Conservation (phyloP, 441 rosid genomes). For the Theobroma grandiflorum region DNA sequence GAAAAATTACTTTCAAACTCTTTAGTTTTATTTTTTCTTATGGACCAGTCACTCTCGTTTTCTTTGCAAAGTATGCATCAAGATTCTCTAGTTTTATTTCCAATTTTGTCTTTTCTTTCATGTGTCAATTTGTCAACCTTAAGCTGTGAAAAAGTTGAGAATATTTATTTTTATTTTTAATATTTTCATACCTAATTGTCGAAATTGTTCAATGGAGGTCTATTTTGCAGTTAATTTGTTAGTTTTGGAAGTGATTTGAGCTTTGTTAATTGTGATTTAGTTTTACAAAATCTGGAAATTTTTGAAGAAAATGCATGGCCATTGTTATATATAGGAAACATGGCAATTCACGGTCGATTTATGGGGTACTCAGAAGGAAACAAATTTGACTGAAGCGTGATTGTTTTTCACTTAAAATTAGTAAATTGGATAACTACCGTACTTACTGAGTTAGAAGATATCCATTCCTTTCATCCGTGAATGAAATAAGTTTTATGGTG, state of each 20-base stretch:
- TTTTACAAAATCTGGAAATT: not conserved
- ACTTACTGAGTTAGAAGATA: not conserved
- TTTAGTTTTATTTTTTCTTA: conserved; percentile 14
- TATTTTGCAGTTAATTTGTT: conserved; percentile 7
- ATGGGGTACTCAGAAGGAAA: not conserved
- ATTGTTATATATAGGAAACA: not conserved
- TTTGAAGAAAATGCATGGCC: not conserved
- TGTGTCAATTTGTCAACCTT: conserved; percentile 17
- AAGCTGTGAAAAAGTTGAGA: conserved; percentile 20
- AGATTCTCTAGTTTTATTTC: conserved; percentile 3
- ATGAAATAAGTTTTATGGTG: not conserved
- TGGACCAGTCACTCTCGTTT: conserved; percentile 41
- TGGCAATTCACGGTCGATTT: not conserved
- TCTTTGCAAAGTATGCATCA: not conserved
- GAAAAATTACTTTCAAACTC: conserved; percentile 17
- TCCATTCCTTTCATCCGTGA: not conserved
- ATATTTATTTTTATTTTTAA: not conserved
- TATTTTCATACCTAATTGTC: not conserved
- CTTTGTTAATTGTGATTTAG: not conserved
- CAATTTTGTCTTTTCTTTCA: conserved; percentile 24
- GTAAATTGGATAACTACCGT: not conserved
- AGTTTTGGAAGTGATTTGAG: not conserved
- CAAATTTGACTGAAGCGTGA: not conserved
- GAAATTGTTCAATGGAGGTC: not conserved
- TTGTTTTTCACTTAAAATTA: conserved; percentile 11